Evolutionary conservation across 306 rosid species (phyloP).

Genomic region (Fragaria ananassa): DNA sequence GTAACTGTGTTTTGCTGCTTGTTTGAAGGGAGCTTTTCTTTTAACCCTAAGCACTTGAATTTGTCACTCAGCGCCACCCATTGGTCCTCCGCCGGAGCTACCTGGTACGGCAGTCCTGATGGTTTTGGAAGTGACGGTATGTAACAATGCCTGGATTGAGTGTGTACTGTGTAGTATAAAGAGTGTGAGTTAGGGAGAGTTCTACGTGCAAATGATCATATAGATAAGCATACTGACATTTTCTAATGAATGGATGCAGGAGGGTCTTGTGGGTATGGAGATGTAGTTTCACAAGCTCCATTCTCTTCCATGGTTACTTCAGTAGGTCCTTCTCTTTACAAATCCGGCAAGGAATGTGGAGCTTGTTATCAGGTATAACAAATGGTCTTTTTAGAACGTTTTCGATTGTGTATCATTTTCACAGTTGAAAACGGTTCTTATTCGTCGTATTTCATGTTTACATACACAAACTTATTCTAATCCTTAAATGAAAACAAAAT

Average conservation of each 20-base stretch:
- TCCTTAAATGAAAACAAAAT: background rate
- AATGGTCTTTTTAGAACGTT: background rate
- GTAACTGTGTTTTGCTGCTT: conserved; percentile 23
- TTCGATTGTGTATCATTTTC: background rate
- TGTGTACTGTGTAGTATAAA: background rate
- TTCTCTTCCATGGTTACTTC: conserved; percentile 43
- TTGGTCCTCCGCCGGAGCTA: conserved; percentile 45
- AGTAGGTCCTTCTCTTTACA: conserved; percentile 39
- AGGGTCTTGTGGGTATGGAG: conserved; percentile 52
- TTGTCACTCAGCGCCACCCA: conserved; percentile 22
- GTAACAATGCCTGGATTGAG: background rate
- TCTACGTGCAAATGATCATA: background rate
- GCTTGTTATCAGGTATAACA: conserved; percentile 40
- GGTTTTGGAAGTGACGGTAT: conserved; percentile 42
- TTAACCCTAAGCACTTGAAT: conserved; percentile 24
- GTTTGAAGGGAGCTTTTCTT: conserved; percentile 21
- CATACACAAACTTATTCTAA: background rate
- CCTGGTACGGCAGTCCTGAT: conserved; percentile 42
- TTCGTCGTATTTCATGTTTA: background rate
- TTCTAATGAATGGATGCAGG: conserved; percentile 22
- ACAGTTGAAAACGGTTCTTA: background rate
- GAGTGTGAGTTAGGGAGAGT: background rate
- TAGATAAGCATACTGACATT: background rate
- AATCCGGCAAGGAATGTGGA: conserved; percentile 43
- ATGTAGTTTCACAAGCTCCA: conserved; percentile 35